Conservation (phyloP, 2,329 filamentous ascomycete species). For the Cephalotrichum gorgonifer region DNA sequence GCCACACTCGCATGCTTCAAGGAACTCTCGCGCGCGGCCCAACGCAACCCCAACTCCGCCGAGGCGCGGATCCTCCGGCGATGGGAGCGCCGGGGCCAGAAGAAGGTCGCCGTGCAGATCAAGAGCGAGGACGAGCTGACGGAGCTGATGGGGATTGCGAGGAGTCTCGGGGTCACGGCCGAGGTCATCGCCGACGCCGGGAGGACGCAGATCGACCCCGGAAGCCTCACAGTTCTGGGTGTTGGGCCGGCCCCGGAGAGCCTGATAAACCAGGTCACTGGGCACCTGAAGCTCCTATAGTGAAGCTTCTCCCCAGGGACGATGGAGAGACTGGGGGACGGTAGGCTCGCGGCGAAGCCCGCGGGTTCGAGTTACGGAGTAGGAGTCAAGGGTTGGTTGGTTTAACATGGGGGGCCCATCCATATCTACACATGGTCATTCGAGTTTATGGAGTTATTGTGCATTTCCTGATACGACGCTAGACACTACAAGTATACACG, state of each 20-base stretch:
- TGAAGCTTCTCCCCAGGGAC: neutral
- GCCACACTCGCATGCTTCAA: conserved; percentile 99
- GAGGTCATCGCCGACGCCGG: conserved; percentile 93
- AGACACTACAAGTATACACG: too few species aligned
- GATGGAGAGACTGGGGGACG: neutral
- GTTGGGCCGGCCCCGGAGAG: conserved; percentile 75
- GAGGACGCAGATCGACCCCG: conserved; percentile 88
- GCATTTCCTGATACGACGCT: too few species aligned
- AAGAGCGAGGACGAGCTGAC: conserved; percentile 80
- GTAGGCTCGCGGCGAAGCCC: too few species aligned
- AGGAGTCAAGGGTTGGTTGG: too few species aligned
- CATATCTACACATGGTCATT: too few species aligned
- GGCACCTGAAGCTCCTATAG: conserved; percentile 73
- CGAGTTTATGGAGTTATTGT: too few species aligned
- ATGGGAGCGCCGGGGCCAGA: conserved; percentile 82
- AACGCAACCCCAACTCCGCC: conserved; percentile 37
- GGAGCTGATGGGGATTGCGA: conserved; percentile 62
- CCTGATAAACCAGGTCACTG: conserved; percentile 77
- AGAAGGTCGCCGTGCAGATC: conserved; percentile 85
- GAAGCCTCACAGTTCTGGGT: conserved; percentile 85
- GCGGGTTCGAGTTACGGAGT: neutral
- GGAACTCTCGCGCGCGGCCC: conserved; percentile 49
- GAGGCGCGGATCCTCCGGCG: conserved; percentile 58
- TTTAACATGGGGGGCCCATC: too few species aligned
- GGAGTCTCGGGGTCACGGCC: conserved; percentile 75